A percentile compares a stretch with the other conserved stretches of the same genome.
Conservation (phyloP, 257 asterid species). For the Rubia yunnanensis region DNA sequence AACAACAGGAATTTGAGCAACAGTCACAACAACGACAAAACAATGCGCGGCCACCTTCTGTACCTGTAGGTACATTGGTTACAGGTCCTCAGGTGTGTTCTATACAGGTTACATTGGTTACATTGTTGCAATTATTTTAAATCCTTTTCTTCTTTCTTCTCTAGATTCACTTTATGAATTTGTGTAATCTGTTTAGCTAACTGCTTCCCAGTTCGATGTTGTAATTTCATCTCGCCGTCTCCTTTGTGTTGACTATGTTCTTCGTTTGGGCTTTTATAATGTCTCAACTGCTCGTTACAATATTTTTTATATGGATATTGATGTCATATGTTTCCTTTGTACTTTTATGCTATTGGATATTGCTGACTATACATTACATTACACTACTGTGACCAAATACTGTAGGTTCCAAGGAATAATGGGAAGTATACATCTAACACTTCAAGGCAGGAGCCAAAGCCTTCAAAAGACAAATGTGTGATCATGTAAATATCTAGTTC, state of each 20-base stretch:
- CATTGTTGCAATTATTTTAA: neutral
- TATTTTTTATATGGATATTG: neutral
- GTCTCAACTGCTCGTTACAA: neutral
- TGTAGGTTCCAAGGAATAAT: constrained; percentile 59
- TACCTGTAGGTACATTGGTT: constrained; percentile 40
- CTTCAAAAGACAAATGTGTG: constrained; percentile 61
- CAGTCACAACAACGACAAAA: constrained; percentile 40
- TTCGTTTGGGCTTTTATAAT: neutral
- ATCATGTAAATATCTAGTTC: constrained; percentile 40
- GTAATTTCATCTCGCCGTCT: neutral
- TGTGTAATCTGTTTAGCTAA: neutral
- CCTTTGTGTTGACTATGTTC: neutral
- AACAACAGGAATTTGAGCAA: constrained; percentile 86
- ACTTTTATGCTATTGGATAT: neutral
- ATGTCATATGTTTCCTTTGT: neutral
- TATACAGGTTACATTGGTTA: too few species aligned
- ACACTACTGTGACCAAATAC: neutral
- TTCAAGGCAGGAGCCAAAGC: constrained; percentile 54
- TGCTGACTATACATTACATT: neutral
- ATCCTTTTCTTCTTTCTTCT: neutral
- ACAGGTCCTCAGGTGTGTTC: constrained; percentile 75
- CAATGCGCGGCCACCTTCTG: constrained; percentile 36
- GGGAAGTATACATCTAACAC: constrained; percentile 31
- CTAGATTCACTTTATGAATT: neutral
- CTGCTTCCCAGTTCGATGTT: neutral